Evolutionary conservation across 495 filamentous ascomycete genomes (phyloP).

Genomic region (Podospora pseudocomata): DNA sequence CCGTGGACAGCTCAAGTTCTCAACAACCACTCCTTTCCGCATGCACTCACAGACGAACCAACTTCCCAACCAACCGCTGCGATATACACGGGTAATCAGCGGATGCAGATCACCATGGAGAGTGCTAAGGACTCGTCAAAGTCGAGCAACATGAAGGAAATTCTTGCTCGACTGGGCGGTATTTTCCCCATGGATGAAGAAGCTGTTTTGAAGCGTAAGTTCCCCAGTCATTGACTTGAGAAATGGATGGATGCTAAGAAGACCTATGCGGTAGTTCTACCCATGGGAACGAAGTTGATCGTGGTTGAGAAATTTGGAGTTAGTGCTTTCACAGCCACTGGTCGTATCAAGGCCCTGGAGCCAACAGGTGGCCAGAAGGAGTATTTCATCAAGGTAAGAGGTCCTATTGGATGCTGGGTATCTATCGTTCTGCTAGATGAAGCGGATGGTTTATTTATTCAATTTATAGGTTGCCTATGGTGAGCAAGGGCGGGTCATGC

Average conservation of each 20-base stretch:
- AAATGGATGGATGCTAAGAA: background rate
- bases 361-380: background rate
- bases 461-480: background rate
- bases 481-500: constrained; percentile 12
- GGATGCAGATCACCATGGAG: background rate
- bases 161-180: background rate
- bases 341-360: background rate
- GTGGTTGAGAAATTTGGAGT: background rate
- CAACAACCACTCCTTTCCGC: too few species aligned
- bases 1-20: too few species aligned
- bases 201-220: background rate
- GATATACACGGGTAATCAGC: too few species aligned
- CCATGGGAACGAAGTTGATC: background rate
- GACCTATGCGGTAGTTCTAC: background rate
- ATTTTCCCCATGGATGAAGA: constrained; percentile 2
- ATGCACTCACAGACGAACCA: background rate
- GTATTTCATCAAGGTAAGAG: constrained; percentile 11
- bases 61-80: too few species aligned
- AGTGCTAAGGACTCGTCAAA: background rate
- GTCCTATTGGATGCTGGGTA: background rate
- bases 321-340: constrained; percentile 8
- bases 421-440: background rate
- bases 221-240: background rate
- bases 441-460: background rate
- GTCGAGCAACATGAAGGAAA: constrained; percentile 1